phyloP scores from a whole-genome alignment of 163 green algal genomes.

The Volvox carteri region DNA sequence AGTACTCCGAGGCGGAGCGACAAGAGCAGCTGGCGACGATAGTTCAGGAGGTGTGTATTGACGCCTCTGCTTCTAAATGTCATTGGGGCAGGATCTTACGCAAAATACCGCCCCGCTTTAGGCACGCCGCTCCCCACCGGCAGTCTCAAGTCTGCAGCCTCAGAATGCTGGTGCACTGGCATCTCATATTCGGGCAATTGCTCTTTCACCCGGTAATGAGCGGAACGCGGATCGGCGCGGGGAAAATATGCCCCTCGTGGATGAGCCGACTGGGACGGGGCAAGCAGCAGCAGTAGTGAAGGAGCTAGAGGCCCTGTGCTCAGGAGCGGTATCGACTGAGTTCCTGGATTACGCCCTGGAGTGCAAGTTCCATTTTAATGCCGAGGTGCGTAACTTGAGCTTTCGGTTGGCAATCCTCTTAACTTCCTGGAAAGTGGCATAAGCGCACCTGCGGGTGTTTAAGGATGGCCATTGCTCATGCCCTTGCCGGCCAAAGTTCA shows the following conservation, averaged over 20 bases:
- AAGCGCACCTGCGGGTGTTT: too few species aligned
- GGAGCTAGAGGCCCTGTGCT: conserved; percentile 26
- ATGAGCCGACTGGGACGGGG: too few species aligned
- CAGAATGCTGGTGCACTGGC: not conserved
- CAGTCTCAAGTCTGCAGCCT: not conserved
- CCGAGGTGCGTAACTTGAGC: not conserved
- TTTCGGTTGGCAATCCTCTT: too few species aligned
- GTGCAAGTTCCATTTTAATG: not conserved
- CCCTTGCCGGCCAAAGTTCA: too few species aligned
- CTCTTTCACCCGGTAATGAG: not conserved
- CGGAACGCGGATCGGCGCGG: not conserved
- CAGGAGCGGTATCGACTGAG: not conserved
- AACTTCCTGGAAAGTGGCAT: too few species aligned
- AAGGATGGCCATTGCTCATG: too few species aligned
- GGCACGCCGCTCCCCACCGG: not conserved
- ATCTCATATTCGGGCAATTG: not conserved
- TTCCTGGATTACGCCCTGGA: conserved; percentile 40
- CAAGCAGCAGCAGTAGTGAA: not conserved
- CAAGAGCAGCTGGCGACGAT: not conserved
- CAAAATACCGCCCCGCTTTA: not conserved
- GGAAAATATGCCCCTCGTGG: not conserved
- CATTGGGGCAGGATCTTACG: not conserved
- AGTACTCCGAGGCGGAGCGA: not conserved
- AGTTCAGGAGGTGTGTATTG: not conserved
- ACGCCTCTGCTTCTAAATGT: not conserved